A percentile compares a stretch with the other conserved stretches of the same genome.
These are phyloP conservation scores for Tillandsia fasciculata DNA, from an alignment of 176 grass and related monocot species.

Conservation along the genomic window DNA sequence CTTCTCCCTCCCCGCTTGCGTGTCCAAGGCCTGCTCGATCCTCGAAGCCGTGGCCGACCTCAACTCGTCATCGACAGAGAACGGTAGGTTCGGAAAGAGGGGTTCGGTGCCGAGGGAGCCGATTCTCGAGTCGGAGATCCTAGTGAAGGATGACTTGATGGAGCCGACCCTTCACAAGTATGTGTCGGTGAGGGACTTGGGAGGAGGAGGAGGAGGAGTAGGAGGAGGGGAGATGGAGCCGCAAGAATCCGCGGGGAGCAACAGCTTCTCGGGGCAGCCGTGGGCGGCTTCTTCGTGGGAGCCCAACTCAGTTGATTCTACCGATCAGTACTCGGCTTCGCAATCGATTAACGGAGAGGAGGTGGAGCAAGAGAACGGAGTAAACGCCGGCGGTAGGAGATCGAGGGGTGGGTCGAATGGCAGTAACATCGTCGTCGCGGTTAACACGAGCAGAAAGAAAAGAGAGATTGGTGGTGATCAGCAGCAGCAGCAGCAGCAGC, in stretches of 20 bases:
- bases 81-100: slow-evolving; percentile 16
- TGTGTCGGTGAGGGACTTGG: slow-evolving; percentile 62
- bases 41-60: slow-evolving; percentile 85
- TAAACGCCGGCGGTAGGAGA: background rate
- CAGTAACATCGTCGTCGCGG: background rate
- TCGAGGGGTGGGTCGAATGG: slow-evolving; percentile 6
- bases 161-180: slow-evolving; percentile 85
- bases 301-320: slow-evolving; percentile 58
- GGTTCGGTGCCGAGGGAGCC: background rate
- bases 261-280: slow-evolving; percentile 57
- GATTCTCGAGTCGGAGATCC: slow-evolving; percentile 53
- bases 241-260: slow-evolving; percentile 83
- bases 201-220: background rate
- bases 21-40: slow-evolving; percentile 96
- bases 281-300: slow-evolving; percentile 71
- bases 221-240: slow-evolving; percentile 37
- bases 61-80: slow-evolving; percentile 65
- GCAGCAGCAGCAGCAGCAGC: background rate
- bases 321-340: slow-evolving; percentile 46
- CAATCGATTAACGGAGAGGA: slow-evolving; percentile 49
- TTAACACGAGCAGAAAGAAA: background rate
- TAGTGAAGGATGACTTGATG: slow-evolving; percentile 53
- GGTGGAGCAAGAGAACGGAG: slow-evolving; percentile 32
- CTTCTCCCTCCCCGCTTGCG: slow-evolving; percentile 77
- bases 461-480: background rate